Conservation (phyloP, 257 asterid species). For the Solanum paucissectum region DNA sequence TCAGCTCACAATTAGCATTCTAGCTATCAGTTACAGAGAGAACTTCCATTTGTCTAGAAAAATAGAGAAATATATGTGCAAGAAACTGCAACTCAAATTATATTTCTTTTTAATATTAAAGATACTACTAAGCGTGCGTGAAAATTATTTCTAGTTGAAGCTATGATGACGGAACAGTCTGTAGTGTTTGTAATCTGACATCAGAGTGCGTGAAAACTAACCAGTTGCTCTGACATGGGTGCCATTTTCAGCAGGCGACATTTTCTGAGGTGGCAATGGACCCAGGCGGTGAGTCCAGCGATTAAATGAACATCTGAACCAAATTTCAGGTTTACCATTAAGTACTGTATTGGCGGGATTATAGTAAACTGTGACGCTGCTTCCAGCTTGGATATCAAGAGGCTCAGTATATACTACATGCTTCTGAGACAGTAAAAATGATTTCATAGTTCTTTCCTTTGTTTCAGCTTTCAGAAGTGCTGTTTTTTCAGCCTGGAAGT, state of each 20-base stretch:
- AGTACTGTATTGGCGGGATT: constrained; percentile 83
- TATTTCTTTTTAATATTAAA: background rate
- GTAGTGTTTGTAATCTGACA: background rate
- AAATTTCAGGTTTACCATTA: constrained; percentile 84
- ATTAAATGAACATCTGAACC: constrained; percentile 95
- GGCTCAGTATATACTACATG: constrained; percentile 91
- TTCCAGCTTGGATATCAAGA: constrained; percentile 81
- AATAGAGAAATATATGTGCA: background rate
- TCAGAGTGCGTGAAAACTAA: constrained; percentile 15
- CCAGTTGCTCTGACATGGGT: constrained; percentile 74
- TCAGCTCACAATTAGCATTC: background rate
- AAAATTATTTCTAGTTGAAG: background rate
- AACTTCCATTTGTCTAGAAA: background rate
- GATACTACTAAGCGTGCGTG: background rate
- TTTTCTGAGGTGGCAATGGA: constrained; percentile 76
- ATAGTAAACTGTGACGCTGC: constrained; percentile 61
- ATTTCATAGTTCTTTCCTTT: constrained; percentile 63
- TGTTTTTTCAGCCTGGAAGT: constrained; percentile 64
- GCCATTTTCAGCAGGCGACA: constrained; percentile 61
- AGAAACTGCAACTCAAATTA: background rate
- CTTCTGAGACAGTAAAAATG: constrained; percentile 81
- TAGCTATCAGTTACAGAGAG: background rate
- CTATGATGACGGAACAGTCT: background rate
- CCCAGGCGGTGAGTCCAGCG: constrained; percentile 93
- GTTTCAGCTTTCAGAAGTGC: constrained; percentile 57